Conservation (phyloP, 192 early-diverging fungal genomes). For the Gigaspora rosea region DNA sequence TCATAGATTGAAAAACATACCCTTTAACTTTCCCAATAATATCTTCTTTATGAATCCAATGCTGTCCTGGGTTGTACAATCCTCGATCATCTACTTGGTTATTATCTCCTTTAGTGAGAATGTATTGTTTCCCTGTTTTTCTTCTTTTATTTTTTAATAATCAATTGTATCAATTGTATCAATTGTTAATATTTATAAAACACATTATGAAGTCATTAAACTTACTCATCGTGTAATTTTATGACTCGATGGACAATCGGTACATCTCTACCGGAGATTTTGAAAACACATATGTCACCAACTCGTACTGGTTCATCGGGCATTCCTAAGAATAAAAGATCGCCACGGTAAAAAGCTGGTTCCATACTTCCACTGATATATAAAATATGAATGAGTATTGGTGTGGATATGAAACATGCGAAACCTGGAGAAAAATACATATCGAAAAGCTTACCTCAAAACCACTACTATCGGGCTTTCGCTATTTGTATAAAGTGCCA, state of each 20-base stretch:
- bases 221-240: constrained; percentile 85
- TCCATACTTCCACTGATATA: constrained; percentile 85
- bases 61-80: constrained; percentile 79
- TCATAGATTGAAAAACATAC: constrained; percentile 34
- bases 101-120: constrained; percentile 98
- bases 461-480: constrained; percentile 98
- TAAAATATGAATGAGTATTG: constrained; percentile 5
- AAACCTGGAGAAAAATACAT: background rate
- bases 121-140: constrained; percentile 73
- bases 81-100: constrained; percentile 90
- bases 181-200: background rate
- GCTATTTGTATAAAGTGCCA: constrained; percentile 81
- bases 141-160: constrained; percentile 33
- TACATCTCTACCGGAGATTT: constrained; percentile 81
- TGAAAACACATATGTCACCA: constrained; percentile 96
- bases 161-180: no score
- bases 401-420: background rate
- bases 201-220: background rate
- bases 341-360: constrained; percentile 92
- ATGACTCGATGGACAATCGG: constrained; percentile 98
- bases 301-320: constrained; percentile 71
- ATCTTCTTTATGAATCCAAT: constrained; percentile 91
- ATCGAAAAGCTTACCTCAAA: constrained; percentile 60
- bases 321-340: constrained; percentile 86
- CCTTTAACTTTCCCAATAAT: constrained; percentile 89